Evolutionary conservation across 768 basidiomycete genomes (phyloP).

Genomic region (Auricularia heimuer): DNA sequence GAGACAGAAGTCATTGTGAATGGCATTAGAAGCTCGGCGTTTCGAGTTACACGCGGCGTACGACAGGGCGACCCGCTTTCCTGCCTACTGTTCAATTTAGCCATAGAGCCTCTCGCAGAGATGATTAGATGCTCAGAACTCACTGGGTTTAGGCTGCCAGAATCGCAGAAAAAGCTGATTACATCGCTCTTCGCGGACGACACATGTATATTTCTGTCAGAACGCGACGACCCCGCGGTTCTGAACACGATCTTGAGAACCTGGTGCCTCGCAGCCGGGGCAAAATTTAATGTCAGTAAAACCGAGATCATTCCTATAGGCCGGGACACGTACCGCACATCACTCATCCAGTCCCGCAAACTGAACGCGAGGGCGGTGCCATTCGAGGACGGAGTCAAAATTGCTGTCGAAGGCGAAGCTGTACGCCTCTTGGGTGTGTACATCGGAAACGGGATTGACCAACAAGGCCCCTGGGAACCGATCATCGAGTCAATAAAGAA

Average conservation of each 20-base stretch:
- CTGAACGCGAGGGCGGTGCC: background rate
- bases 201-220: conserved; percentile 26
- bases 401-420: conserved; percentile 5
- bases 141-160: conserved; percentile 13
- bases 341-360: conserved; percentile 1
- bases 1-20: conserved; percentile 19
- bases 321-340: conserved; percentile 9
- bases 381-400: background rate
- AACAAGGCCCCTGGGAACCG: conserved; percentile 1
- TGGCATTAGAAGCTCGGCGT: conserved; percentile 17
- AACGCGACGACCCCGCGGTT: conserved; percentile 17
- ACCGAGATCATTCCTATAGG: conserved; percentile 31
- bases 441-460: conserved; percentile 8
- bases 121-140: conserved; percentile 21
- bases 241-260: conserved; percentile 20
- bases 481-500: conserved; percentile 4
- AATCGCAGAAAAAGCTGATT: conserved; percentile 4
- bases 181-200: conserved; percentile 30
- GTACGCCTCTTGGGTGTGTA: conserved; percentile 6
- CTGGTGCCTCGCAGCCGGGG: conserved; percentile 33
- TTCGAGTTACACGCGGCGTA: conserved; percentile 23
- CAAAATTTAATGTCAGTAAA: conserved; percentile 33
- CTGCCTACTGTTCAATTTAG: conserved; percentile 30
- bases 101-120: conserved; percentile 31
- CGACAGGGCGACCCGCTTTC: conserved; percentile 31